These are phyloP conservation scores for Chrysosporium queenslandicum DNA, from an alignment of 2,329 filamentous ascomycete genomes.

Conservation along the genomic window DNA sequence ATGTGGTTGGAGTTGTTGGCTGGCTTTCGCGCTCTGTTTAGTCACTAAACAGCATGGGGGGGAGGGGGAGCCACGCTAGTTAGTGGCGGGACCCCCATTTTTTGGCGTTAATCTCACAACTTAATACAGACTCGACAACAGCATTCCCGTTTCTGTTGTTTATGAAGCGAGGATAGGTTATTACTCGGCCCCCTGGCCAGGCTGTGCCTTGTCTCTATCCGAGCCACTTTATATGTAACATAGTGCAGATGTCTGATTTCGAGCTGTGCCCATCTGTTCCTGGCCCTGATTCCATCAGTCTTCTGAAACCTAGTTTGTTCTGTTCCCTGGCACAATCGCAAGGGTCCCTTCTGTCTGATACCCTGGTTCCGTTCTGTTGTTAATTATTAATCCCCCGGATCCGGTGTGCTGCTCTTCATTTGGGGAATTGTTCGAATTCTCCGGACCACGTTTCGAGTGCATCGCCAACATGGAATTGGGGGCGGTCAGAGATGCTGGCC, in stretches of 20 bases:
- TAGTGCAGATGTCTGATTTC: neutral
- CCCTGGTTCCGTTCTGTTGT: too few relatives aligned
- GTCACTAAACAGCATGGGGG: neutral
- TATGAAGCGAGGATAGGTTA: neutral
- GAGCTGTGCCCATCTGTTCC: neutral
- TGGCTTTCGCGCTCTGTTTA: neutral
- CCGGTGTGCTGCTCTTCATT: too few relatives aligned
- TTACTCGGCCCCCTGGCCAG: neutral
- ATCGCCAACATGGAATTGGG: too few relatives aligned
- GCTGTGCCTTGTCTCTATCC: neutral
- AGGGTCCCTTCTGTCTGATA: neutral
- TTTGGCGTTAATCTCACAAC: neutral
- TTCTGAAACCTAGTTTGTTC: constrained; percentile 11
- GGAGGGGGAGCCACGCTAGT: neutral
- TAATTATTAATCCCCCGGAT: too few relatives aligned
- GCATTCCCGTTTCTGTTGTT: neutral
- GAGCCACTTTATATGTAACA: neutral
- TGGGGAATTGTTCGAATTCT: too few relatives aligned
- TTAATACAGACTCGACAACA: neutral
- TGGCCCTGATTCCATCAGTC: constrained; percentile 1
- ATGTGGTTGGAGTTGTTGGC: constrained; percentile 3
- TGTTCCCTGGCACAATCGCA: constrained; percentile 4
- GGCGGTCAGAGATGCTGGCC: too few relatives aligned
- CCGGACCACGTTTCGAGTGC: too few relatives aligned
- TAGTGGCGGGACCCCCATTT: neutral